These are phyloP conservation scores for Mycena crocata DNA, from an alignment of 768 basidiomycete species.

Conservation along the genomic window DNA sequence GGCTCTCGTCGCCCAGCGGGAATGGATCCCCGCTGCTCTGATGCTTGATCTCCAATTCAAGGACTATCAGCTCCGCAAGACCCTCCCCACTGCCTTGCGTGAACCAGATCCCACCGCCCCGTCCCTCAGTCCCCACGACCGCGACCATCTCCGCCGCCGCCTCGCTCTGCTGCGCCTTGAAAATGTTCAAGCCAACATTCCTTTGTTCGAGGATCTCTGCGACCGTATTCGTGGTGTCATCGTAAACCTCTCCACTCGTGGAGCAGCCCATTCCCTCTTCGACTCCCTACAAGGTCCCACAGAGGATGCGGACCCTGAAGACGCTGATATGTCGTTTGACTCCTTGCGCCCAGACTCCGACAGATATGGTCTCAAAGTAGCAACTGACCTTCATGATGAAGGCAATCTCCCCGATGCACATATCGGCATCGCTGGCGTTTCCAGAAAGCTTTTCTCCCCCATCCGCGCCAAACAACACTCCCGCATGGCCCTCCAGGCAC, in stretches of 20 bases:
- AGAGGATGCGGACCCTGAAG: not conserved
- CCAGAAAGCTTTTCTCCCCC: not conserved
- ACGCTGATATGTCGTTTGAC: too few species aligned
- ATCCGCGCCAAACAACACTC: not conserved
- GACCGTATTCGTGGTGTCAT: constrained; percentile 14
- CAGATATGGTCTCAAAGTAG: too few species aligned
- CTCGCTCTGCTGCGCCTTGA: constrained; percentile 6
- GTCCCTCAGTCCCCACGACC: constrained; percentile 2
- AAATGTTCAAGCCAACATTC: not conserved
- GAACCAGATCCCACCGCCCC: not conserved
- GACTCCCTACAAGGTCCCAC: not conserved
- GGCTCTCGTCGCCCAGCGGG: constrained; percentile 18
- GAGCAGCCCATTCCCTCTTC: not conserved
- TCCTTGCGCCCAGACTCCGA: too few species aligned
- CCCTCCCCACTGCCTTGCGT: constrained; percentile 9
- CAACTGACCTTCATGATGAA: too few species aligned
- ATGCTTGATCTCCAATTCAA: constrained; percentile 6
- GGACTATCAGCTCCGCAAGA: constrained; percentile 17
- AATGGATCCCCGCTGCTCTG: constrained; percentile 23
- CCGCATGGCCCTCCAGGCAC: constrained; percentile 17
- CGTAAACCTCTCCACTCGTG: not conserved
- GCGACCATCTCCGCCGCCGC: constrained; percentile 10
- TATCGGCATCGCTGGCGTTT: not conserved
- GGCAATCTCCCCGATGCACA: not conserved
- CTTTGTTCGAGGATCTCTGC: constrained; percentile 11